Evolutionary conservation across 2,329 filamentous ascomycete species (phyloP).

Genomic region (Aspergillus quadrilineatus): DNA sequence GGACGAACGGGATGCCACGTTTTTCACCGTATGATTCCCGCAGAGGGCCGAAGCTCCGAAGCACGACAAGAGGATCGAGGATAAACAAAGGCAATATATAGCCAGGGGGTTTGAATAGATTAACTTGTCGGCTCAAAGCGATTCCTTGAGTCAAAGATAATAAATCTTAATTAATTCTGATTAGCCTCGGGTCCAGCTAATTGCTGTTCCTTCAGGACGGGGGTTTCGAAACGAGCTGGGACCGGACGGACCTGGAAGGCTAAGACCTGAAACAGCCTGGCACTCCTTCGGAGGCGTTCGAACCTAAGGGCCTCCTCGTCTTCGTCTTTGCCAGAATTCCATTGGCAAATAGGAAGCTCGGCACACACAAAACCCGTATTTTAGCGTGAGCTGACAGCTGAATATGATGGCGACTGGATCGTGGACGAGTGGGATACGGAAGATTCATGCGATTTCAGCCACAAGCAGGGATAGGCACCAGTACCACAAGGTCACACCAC

Average conservation of each 20-base stretch:
- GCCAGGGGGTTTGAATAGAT: constrained; percentile 7
- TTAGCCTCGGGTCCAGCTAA: background rate
- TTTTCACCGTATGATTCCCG: background rate
- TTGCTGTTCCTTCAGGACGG: background rate
- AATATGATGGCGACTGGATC: background rate
- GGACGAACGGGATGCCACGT: background rate
- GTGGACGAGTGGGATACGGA: background rate
- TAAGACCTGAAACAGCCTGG: constrained; percentile 7
- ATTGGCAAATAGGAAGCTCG: constrained; percentile 7
- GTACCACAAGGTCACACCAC: background rate
- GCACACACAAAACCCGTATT: background rate
- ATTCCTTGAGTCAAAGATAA: constrained; percentile 1
- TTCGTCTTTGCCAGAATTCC: background rate
- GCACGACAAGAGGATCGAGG: background rate
- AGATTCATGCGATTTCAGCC: constrained; percentile 3
- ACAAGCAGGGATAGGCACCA: background rate
- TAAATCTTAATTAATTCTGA: constrained; percentile 7
- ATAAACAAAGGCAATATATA: constrained; percentile 3
- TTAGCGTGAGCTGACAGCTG: constrained; percentile 4
- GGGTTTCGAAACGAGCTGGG: background rate
- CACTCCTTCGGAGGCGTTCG: constrained; percentile 5
- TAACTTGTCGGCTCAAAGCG: background rate
- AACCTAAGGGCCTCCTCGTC: background rate
- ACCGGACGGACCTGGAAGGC: background rate
- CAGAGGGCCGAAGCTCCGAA: background rate